A percentile compares a stretch with the other conserved stretches of the same genome.
Evolutionary conservation across 768 basidiomycete species (phyloP).

Genomic region (Calocybe gangraenosa): DNA sequence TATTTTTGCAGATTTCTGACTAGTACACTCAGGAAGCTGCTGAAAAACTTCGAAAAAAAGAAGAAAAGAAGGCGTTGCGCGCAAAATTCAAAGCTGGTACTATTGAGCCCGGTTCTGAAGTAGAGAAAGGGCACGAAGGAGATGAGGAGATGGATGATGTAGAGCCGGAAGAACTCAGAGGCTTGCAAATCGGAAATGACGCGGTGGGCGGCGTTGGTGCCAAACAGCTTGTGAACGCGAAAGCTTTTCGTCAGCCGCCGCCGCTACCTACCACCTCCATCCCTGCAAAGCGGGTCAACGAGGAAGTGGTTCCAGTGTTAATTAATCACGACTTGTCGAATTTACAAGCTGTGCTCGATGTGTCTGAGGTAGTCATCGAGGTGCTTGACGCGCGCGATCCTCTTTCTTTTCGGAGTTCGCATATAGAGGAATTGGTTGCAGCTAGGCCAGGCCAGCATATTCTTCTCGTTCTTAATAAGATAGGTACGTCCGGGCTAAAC

Average conservation of each 20-base stretch:
- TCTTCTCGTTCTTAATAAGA: constrained; percentile 80
- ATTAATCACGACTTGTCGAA: constrained; percentile 61
- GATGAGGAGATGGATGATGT: constrained; percentile 24
- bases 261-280: constrained; percentile 22
- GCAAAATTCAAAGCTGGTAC: constrained; percentile 14
- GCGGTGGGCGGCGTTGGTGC: constrained; percentile 44
- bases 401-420: constrained; percentile 57
- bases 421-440: constrained; percentile 52
- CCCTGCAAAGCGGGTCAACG: constrained; percentile 35
- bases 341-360: constrained; percentile 64
- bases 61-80: constrained; percentile 50
- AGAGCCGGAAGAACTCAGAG: constrained; percentile 23
- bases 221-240: constrained; percentile 30
- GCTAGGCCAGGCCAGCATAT: constrained; percentile 42
- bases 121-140: constrained; percentile 17
- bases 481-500: constrained; percentile 53
- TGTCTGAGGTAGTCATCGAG: constrained; percentile 75
- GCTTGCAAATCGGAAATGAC: constrained; percentile 48
- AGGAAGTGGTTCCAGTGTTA: constrained; percentile 56
- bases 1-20: constrained; percentile 2
- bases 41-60: constrained; percentile 65
- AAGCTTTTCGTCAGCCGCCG: constrained; percentile 27
- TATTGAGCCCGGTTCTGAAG: background rate
- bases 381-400: constrained; percentile 88
- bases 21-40: constrained; percentile 56